phyloP scores from a whole-genome alignment of 345 rosid species.

The Schrenkiella parvula region DNA sequence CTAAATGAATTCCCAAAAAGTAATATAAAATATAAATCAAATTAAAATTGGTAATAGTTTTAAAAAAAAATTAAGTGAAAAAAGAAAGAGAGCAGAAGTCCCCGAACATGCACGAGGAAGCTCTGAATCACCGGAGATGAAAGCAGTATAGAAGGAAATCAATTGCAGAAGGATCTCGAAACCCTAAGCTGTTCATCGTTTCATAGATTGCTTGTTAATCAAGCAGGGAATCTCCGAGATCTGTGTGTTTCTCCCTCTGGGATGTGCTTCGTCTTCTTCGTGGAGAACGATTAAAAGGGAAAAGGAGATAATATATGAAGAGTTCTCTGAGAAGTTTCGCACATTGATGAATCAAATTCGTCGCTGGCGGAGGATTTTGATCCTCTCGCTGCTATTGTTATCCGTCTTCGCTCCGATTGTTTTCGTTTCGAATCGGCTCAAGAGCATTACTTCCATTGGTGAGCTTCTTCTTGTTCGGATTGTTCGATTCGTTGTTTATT shows the following conservation, averaged over 20 bases:
- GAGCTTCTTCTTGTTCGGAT: constrained; percentile 10
- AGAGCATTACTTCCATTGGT: constrained; percentile 54
- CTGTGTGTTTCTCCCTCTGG: constrained; percentile 13
- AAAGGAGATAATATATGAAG: constrained; percentile 15
- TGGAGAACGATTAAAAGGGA: constrained; percentile 42
- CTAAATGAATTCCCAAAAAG: not conserved
- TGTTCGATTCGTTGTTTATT: not conserved
- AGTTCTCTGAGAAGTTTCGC: constrained; percentile 16
- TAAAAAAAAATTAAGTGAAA: constrained; percentile 10
- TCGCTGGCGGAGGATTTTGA: constrained; percentile 73
- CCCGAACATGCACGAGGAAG: constrained; percentile 39
- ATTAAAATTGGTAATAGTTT: not conserved
- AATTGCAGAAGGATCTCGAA: constrained; percentile 19
- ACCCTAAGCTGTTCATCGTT: constrained; percentile 38
- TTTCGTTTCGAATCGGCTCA: constrained; percentile 54
- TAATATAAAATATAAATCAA: not conserved
- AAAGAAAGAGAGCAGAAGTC: constrained; percentile 17
- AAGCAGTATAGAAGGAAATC: not conserved
- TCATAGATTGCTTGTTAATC: constrained; percentile 19
- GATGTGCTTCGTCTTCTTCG: constrained; percentile 41
- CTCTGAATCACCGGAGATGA: constrained; percentile 28
- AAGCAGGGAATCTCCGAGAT: constrained; percentile 38
- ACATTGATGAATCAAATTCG: constrained; percentile 67
- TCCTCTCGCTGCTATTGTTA: constrained; percentile 70
- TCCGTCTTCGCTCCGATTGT: constrained; percentile 74